Base-by-base conservation (phyloP, 2,329 filamentous ascomycete genomes). In the Xylariaceae sp. region DNA sequence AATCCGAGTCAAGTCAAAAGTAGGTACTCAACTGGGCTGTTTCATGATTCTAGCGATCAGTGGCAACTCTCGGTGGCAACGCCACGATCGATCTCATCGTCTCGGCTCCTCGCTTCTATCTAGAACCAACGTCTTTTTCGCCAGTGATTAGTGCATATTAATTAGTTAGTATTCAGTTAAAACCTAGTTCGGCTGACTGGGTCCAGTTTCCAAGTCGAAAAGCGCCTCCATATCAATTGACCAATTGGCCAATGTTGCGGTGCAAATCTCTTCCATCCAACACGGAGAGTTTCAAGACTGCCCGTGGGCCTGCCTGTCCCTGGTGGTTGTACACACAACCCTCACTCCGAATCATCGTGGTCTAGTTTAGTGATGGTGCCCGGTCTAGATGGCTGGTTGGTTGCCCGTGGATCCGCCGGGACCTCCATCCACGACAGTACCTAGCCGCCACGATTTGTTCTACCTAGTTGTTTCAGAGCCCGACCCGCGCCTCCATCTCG, bases 381-480 rank as follows among this genome's bases (percentile, higher is more conserved):
- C 13, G 13, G 32, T 34, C 32, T 34, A 34, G 26, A 13, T n/a
- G 40, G 36, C 34, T 37, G n/a, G 48, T 40, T 49, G 36, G 44
- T 41, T 26, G 36, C 3, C 53, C 18, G 42, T 44, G 37, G 44
- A 45, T 32, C 53, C 44, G 44, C 40, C 39, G 29, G 44, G 36
- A 51, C 53, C n/a, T 19, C 30, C 43, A 45, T 53, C 40, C 34
- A 16, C 32, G 32, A 46, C 22, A 49, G 34, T 37, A n/a, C n/a
- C n/a, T n/a, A 21, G 37, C 39, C 22, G 16, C 30, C 18, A 41
- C 49, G 39, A 47, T 30, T 30, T 22, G 50, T 45, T 42, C 37
- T n/a, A n/a, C n/a, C n/a, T 34, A 30, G 22, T 22, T 12, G 54
- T 57, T 59, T 58, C 51, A 54, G 40, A 42, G 15, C 49, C 37